Conservation (phyloP, 1,139 yeast genomes). For the Saccharomycopsis hybrid region DNA sequence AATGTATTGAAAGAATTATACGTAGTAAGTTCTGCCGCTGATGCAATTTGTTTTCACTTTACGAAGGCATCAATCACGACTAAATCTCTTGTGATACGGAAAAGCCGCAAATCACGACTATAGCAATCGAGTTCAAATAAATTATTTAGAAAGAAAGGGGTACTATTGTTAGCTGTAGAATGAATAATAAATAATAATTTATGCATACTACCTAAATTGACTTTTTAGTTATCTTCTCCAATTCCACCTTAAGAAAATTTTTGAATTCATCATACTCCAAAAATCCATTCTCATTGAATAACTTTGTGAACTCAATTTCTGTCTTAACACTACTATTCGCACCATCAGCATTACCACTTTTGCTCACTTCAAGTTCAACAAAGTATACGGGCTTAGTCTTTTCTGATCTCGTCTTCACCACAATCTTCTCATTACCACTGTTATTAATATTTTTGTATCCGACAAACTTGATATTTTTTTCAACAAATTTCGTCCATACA, state of each 20-base stretch:
- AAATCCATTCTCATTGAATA: slow-evolving; percentile 44
- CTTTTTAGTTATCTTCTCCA: slow-evolving; percentile 23
- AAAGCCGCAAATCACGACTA: no score
- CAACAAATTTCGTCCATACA: slow-evolving; percentile 31
- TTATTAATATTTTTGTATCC: slow-evolving; percentile 34
- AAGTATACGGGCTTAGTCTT: slow-evolving; percentile 42
- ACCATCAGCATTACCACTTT: slow-evolving; percentile 22
- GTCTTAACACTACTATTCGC: slow-evolving; percentile 21
- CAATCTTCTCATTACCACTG: slow-evolving; percentile 33
- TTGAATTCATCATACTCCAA: slow-evolving; percentile 38
- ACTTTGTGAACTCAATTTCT: slow-evolving; percentile 35
- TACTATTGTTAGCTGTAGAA: no score
- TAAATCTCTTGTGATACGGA: no score
- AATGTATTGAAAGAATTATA: no score
- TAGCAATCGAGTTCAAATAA: no score
- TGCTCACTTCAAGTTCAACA: slow-evolving; percentile 32
- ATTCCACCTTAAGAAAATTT: slow-evolving; percentile 29
- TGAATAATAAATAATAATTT: no score
- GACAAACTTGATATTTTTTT: slow-evolving; percentile 41
- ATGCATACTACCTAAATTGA: neutral
- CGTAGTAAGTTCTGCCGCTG: no score
- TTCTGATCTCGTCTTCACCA: slow-evolving; percentile 34
- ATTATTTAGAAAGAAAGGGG: no score
- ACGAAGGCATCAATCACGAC: no score
- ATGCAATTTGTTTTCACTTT: no score